A percentile compares a stretch with the other conserved stretches of the same genome.
Conservation (phyloP, 2,329 filamentous ascomycete species). For the Cercospora berteroae region DNA sequence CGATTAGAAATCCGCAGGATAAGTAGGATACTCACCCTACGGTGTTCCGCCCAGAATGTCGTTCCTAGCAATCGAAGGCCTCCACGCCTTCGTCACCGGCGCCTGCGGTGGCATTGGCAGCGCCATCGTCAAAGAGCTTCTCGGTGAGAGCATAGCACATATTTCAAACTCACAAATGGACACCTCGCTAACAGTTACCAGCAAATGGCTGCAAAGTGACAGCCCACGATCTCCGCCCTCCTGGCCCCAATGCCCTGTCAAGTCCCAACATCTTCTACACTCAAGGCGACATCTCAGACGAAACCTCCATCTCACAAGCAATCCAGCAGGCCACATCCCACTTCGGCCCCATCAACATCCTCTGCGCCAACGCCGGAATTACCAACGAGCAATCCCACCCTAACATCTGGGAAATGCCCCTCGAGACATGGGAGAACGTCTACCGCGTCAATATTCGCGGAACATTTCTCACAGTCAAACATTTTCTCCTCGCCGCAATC, state of each 20-base stretch:
- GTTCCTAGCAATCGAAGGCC: conserved; percentile 49
- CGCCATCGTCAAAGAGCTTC: conserved; percentile 52
- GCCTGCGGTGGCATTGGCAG: conserved; percentile 54
- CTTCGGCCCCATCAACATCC: conserved; percentile 54
- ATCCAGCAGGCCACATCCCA: conserved; percentile 44
- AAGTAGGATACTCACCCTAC: neutral
- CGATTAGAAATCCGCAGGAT: neutral
- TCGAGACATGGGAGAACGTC: conserved; percentile 53
- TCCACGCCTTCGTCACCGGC: conserved; percentile 56
- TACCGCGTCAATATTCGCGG: conserved; percentile 53
- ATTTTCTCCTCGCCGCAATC: conserved; percentile 50
- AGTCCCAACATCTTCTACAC: conserved; percentile 44
- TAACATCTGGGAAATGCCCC: conserved; percentile 54
- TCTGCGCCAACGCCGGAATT: conserved; percentile 55
- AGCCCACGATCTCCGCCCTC: conserved; percentile 49
- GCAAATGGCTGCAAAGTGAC: conserved; percentile 56
- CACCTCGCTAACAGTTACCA: conserved; percentile 29
- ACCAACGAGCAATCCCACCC: conserved; percentile 51
- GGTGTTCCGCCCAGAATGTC: conserved; percentile 36
- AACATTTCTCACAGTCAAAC: conserved; percentile 57
- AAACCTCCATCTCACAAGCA: conserved; percentile 43
- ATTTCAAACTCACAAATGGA: neutral
- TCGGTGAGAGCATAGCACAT: conserved; percentile 43
- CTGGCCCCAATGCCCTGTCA: conserved; percentile 35
- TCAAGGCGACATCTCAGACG: conserved; percentile 50